Evolutionary conservation across 73 alveolate species (phyloP), one percentile per base, ranked within the genome.

Genomic region (Breviolum minutum): DNA sequence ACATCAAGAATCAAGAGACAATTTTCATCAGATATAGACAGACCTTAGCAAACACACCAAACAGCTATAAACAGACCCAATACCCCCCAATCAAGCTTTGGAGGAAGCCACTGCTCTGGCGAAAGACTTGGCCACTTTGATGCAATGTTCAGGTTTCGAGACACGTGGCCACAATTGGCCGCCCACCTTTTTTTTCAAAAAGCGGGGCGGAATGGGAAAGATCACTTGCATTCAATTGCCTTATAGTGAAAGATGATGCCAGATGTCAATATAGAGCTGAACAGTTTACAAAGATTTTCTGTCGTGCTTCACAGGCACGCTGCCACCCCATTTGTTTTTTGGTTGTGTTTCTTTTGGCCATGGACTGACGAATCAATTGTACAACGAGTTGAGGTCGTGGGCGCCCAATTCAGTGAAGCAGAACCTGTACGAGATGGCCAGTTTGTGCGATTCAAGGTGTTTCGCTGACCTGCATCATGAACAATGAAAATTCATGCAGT

Each of bases 341-440:
- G n/a, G n/a, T n/a, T n/a, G n/a, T n/a, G n/a, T n/a, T n/a, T n/a
- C n/a, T n/a, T n/a, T n/a, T n/a, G n/a, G n/a, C n/a, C 82, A 71
- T 14, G n/a, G 10, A 14, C 82, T 2, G 82, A 40, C 54, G 27
- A 73, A 73, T 73, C 17, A 40, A 73, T 22, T 71, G 62, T 29
- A 20, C 32, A 26, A 30, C 86, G 54, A 40, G 54, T 40, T 22
- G 60, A 83, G 92, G 92, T 83, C 10, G 92, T 83, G 17, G 92
- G 92, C 54, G 32, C 92, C 62, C 73, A 83, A 22, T 80, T 80
- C 88, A 48, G 88, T 48, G 88, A 80, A 80, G 71, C 92, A 6
- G 92, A 60, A 62, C 76, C 92, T 22, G 92, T 83, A 26, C 92
- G 92, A 83, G 92, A 83, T 83, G 92, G 92, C 92, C 92, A 83